Evolutionary conservation across 2,329 filamentous ascomycete species (phyloP), one percentile per base, ranked within the genome.

Genomic region (Ophiostoma himal-ulmi): DNA sequence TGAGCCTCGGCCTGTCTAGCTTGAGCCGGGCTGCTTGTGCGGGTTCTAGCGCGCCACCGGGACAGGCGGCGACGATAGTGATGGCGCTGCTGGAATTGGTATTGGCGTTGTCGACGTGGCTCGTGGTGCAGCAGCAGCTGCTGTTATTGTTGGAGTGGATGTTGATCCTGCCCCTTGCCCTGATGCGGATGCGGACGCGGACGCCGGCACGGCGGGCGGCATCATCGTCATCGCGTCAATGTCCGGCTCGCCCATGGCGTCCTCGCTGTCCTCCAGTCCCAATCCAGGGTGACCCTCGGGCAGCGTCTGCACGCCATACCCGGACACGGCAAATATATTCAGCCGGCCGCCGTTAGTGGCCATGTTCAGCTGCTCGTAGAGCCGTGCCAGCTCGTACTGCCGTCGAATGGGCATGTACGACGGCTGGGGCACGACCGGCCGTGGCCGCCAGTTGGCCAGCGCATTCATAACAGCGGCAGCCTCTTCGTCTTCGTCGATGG

Each of bases 401-500:
- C 86, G 83, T 75, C 85, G 86, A 71, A 90, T 88, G 3, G 88
- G 87, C 5, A 83, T 80, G 74, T 89, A 86, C 1, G 86, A 77
- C 3, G 82, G 86, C 76, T 91, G 88, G 8, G 89, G 87, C 37
- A 92, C 85, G 5, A 96, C 81, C 0, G 94, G 94, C 73, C 90
- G 88, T 0, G 94, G 94, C 62, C 88, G 89, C 81, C 92, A 93
- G 69, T 88, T 87, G 34, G 88, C 84, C 69, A 94, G 85, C 8
- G 92, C 91, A 41, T 86, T 84, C 93, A 98, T 97, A 68, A 98
- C 92, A 0, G 90, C 86, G 67, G 93, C 90, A 68, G 92, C 93
- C 80, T 99, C 95, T 82, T 98, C 95, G 77, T 99, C 95, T 1
- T 92, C 95, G 79, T 99, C 95, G 52, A 99, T 88, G 1, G 92